These are phyloP conservation scores for Austropuccinia psidii DNA, from an alignment of 1,284 basidiomycete genomes.

Conservation along the genomic window DNA sequence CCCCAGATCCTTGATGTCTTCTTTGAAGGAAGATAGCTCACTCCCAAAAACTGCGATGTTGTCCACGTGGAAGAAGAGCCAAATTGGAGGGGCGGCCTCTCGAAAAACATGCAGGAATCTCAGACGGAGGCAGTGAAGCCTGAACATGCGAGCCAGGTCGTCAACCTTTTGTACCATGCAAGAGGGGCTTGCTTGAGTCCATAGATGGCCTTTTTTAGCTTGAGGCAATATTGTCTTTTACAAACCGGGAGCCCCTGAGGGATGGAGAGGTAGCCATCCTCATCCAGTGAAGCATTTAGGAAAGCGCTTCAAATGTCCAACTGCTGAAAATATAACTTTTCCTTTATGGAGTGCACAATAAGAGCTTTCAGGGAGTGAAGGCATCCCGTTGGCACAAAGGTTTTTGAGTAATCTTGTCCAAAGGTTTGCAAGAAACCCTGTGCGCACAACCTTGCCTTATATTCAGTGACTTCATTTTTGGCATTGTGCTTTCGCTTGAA, in stretches of 20 bases:
- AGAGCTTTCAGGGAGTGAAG: neutral
- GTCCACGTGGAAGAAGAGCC: neutral
- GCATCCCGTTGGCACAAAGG: neutral
- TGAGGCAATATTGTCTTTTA: neutral
- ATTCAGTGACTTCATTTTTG: no score
- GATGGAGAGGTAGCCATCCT: neutral
- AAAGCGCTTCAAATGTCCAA: neutral
- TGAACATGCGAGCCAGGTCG: neutral
- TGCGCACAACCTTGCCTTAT: neutral
- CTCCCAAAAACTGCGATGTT: neutral
- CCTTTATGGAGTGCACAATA: neutral
- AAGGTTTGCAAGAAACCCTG: neutral
- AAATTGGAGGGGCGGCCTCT: neutral
- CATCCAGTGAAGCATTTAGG: neutral
- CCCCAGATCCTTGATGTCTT: constrained; percentile 6
- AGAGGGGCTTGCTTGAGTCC: neutral
- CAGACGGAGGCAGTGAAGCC: neutral
- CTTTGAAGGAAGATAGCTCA: neutral
- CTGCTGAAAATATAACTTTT: neutral
- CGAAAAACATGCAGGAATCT: neutral
- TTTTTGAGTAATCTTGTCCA: neutral
- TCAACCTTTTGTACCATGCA: neutral
- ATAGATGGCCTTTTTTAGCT: neutral
- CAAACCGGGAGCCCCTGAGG: neutral
- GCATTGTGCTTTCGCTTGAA: neutral